Base-by-base conservation (phyloP, 495 filamentous ascomycete species). In the Massariosphaeria phaeospora region DNA sequence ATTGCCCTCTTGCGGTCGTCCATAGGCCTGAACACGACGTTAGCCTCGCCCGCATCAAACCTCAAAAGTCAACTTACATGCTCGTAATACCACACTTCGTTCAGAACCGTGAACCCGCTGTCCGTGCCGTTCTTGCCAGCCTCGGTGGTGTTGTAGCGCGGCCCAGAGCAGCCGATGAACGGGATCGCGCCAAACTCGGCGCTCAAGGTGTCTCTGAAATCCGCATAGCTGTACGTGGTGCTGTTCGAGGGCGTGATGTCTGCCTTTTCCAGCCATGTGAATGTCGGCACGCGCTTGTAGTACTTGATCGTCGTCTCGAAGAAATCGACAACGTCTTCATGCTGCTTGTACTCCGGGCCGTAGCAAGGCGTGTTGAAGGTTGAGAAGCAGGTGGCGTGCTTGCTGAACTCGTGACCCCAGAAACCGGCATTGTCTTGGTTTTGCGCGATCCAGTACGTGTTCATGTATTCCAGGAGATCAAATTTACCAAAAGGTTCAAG, bases 331-430 rank as follows among this genome's bases (percentile, higher is more conserved):
- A 79, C 68, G 25, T 80, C 77, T 23, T 63, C 60, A 60, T 77
- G 73, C 26, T 69, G 31, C 12, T 30, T 36, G 58, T 73, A 71
- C n/a, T 57, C 11, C 1, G 73, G 70, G 0, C 74, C 74, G 58
- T 76, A 80, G 67, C 76, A 80, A 20, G 70, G 65, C 2, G 65
- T 55, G 52, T 76, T 73, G 55, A 78, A 78, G 42, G 72, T 76
- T 35, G 70, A 74, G 64, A 66, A 77, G 71, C 77, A 80, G 11
- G 76, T 80, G 6, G 70, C 77, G 61, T 80, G 77, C 67, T 80
- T 80, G 65, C 66, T 70, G 64, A 77, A 80, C 52, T 80, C 77
- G 65, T 79, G 76, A 34, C 61, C 75, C 77, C 77, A 80, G 63
- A 80, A 69, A 21, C 71, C 69, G 23, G 60, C 46, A 65, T 72